These are phyloP conservation scores for Cyberlindnera veronae DNA, from an alignment of 805 yeast species.

Conservation along the genomic window DNA sequence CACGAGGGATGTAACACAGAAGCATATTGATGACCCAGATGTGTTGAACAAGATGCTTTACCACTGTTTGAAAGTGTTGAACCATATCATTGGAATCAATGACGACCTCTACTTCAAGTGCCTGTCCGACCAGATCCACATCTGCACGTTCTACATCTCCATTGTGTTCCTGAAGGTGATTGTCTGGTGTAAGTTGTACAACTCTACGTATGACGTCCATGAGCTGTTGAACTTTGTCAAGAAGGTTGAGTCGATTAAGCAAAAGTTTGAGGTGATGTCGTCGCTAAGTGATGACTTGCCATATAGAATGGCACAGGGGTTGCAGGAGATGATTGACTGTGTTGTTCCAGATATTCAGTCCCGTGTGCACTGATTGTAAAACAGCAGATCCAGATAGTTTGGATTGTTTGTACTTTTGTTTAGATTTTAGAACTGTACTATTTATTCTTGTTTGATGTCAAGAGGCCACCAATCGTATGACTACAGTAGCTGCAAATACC, in stretches of 20 bases:
- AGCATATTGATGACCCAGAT: conserved; percentile 20
- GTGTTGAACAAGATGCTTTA: conserved; percentile 24
- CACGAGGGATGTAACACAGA: conserved; percentile 13
- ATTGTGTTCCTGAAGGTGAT: conserved; percentile 24
- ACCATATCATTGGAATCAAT: conserved; percentile 26
- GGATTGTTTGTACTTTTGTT: neutral
- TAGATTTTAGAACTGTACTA: neutral
- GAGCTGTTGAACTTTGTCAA: conserved; percentile 20
- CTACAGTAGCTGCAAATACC: too few relatives aligned
- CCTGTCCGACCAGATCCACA: conserved; percentile 68
- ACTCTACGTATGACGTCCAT: conserved; percentile 18
- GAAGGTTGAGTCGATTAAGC: conserved; percentile 19
- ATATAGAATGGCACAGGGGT: conserved; percentile 17
- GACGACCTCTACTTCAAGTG: conserved; percentile 58
- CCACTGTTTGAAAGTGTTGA: conserved; percentile 25
- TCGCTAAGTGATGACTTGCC: conserved; percentile 22
- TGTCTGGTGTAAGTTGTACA: conserved; percentile 23
- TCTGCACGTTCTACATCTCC: conserved; percentile 29
- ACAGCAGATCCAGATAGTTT: too few relatives aligned
- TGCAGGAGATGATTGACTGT: conserved; percentile 18
- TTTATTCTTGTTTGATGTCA: neutral
- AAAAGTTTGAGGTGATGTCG: conserved; percentile 18
- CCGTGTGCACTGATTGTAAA: neutral
- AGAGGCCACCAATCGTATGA: too few relatives aligned
- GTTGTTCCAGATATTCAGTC: conserved; percentile 13